Conservation (phyloP, 2,329 filamentous ascomycete species). For the Trichoderma breve region DNA sequence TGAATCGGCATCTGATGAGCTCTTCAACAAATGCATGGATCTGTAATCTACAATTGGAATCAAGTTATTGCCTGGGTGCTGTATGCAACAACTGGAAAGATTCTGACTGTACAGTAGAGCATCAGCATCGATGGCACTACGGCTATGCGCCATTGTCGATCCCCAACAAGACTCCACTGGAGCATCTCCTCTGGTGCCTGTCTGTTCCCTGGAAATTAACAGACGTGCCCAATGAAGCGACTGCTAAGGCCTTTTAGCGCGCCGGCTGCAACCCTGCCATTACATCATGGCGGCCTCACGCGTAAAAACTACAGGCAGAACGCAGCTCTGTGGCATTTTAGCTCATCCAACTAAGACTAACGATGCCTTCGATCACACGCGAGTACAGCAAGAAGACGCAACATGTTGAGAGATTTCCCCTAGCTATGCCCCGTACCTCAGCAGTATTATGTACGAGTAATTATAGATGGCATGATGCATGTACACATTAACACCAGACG, state of each 20-base stretch:
- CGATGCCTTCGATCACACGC: not conserved
- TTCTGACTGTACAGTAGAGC: not conserved
- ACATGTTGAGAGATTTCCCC: not conserved
- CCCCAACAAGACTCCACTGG: not conserved
- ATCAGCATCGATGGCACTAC: not conserved
- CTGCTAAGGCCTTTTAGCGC: not conserved
- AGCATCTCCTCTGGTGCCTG: not conserved
- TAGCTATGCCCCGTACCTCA: not conserved
- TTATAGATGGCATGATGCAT: not conserved
- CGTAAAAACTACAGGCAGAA: not conserved
- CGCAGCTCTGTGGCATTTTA: not conserved
- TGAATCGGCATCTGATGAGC: not conserved
- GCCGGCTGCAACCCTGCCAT: constrained; percentile 1
- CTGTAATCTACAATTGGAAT: not conserved
- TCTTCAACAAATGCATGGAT: not conserved
- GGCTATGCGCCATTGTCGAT: not conserved
- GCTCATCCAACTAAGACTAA: not conserved
- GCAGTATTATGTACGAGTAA: too few species aligned
- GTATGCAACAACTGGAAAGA: not conserved
- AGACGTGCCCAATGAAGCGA: not conserved
- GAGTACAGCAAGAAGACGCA: not conserved
- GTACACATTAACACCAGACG: not conserved
- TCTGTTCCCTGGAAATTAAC: not conserved
- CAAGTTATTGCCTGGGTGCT: too few species aligned
- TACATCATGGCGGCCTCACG: constrained; percentile 13